Evolutionary conservation across 345 rosid genomes (phyloP).

Genomic region (Conringia planisiliqua): DNA sequence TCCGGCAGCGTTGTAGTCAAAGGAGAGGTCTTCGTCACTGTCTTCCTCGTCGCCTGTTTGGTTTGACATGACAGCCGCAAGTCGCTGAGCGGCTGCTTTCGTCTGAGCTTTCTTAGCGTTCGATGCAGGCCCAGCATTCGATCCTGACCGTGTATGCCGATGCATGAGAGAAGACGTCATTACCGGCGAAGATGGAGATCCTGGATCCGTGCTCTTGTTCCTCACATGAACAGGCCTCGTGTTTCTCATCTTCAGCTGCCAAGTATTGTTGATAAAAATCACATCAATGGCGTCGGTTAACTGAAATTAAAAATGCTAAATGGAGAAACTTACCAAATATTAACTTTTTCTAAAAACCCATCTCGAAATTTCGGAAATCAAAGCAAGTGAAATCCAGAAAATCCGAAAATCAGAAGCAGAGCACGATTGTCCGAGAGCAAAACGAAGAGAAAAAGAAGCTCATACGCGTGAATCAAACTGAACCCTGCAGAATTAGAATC

Average conservation of each 20-base stretch:
- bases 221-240: conserved; percentile 39
- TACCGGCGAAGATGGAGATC: conserved; percentile 45
- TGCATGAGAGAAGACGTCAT: conserved; percentile 38
- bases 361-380: conserved; percentile 10
- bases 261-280: not conserved
- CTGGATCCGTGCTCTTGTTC: conserved; percentile 48
- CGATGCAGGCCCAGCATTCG: conserved; percentile 34
- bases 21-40: conserved; percentile 50
- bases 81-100: conserved; percentile 85
- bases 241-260: conserved; percentile 48
- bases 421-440: not conserved
- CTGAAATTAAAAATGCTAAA: not conserved
- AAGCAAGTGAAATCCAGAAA: not conserved
- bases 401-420: not conserved
- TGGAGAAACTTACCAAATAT: conserved; percentile 3
- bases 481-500: not conserved
- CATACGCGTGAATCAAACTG: conserved; percentile 7
- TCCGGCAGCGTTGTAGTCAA: conserved; percentile 33
- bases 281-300: not conserved
- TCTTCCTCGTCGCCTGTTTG: conserved; percentile 46
- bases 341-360: not conserved
- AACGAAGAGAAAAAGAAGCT: not conserved
- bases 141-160: conserved; percentile 67
- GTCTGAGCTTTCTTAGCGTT: conserved; percentile 71
- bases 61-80: conserved; percentile 74